Evolutionary conservation across 2,329 filamentous ascomycete species (phyloP).

Genomic region (Penicillium sp.): DNA sequence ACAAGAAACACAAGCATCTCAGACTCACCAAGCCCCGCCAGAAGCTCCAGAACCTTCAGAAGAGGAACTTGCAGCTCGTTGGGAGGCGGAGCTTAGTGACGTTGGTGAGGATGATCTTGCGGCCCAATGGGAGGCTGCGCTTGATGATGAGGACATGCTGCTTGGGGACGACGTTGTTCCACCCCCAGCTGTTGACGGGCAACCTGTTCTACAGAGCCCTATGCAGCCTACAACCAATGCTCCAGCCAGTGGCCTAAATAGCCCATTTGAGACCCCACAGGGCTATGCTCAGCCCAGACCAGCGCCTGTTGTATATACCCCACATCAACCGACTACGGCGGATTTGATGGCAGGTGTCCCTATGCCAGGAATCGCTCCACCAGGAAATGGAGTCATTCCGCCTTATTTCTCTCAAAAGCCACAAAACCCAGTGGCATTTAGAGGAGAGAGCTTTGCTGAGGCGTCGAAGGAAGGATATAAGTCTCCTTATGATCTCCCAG

Average conservation of each 20-base stretch:
- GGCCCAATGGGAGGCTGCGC: conserved; percentile 57
- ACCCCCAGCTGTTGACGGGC: conserved; percentile 16
- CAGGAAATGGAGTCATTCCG: conserved; percentile 13
- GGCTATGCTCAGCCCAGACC: conserved; percentile 18
- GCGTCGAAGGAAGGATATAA: conserved; percentile 88
- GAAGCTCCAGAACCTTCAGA: conserved; percentile 29
- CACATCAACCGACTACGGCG: conserved; percentile 48
- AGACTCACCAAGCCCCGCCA: conserved; percentile 14
- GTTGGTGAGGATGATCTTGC: conserved; percentile 59
- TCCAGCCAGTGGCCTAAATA: conserved; percentile 18
- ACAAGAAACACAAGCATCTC: conserved; percentile 6
- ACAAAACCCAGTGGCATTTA: conserved; percentile 37
- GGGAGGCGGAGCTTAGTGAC: conserved; percentile 75
- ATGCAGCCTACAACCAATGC: conserved; percentile 17
- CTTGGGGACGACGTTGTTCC: conserved; percentile 57
- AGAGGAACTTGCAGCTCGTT: conserved; percentile 71
- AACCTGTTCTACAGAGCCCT: conserved; percentile 21
- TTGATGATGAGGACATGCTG: conserved; percentile 68
- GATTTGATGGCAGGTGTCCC: conserved; percentile 42
- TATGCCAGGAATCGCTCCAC: conserved; percentile 18
- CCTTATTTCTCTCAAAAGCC: conserved; percentile 28
- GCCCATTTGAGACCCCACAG: conserved; percentile 28
- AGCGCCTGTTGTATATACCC: conserved; percentile 46
- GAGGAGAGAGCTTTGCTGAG: conserved; percentile 79
- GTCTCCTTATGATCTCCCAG: conserved; percentile 91